These are phyloP conservation scores for Ascocoryne sarcoides DNA, from an alignment of 2,329 filamentous ascomycete genomes.

Conservation along the genomic window DNA sequence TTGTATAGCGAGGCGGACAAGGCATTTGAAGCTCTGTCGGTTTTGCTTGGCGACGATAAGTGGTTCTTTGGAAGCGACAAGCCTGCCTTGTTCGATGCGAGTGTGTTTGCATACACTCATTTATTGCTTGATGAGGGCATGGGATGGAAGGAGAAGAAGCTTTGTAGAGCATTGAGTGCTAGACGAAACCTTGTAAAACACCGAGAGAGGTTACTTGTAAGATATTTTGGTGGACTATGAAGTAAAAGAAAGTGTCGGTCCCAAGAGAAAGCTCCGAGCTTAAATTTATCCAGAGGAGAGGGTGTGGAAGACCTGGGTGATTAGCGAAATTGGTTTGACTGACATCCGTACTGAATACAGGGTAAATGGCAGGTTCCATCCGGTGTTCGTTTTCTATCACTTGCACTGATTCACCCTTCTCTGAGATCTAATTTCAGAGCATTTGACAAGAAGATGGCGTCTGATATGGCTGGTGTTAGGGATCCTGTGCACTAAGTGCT, in stretches of 20 bases:
- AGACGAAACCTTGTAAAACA: conserved; percentile 58
- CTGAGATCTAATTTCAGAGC: no score
- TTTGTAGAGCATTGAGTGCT: conserved; percentile 47
- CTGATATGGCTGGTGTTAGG: no score
- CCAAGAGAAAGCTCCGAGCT: no score
- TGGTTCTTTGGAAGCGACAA: conserved; percentile 48
- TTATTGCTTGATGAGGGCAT: conserved; percentile 56
- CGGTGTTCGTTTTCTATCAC: no score
- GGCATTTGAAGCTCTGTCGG: conserved; percentile 54
- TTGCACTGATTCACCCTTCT: no score
- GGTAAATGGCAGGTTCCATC: no score
- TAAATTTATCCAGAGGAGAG: no score
- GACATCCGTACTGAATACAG: no score
- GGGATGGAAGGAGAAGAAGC: conserved; percentile 52
- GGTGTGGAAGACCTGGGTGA: no score
- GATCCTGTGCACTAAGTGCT: no score
- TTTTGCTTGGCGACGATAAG: conserved; percentile 44
- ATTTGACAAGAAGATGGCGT: no score
- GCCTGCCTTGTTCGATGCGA: conserved; percentile 77
- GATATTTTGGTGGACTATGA: conserved; percentile 23
- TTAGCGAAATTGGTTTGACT: no score
- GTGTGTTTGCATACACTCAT: conserved; percentile 83
- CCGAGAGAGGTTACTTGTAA: conserved; percentile 44
- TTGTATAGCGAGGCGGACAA: conserved; percentile 52
- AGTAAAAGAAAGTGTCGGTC: background rate